Conservation (phyloP, 1,284 basidiomycete genomes). For the Peniophora sp. region DNA sequence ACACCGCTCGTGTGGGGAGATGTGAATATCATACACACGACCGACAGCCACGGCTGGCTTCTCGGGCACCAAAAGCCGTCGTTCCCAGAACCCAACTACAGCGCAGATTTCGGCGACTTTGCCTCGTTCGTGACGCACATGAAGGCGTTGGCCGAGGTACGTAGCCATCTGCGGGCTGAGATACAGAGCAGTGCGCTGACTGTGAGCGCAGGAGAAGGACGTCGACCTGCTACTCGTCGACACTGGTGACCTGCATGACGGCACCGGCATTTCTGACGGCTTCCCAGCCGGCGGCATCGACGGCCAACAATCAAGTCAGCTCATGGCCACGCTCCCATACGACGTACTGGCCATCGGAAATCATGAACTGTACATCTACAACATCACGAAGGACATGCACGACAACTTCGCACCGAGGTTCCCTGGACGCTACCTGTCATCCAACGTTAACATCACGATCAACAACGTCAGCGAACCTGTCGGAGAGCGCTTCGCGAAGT, state of each 20-base stretch:
- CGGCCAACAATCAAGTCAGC: conserved; percentile 63
- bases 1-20: conserved; percentile 69
- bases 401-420: conserved; percentile 68
- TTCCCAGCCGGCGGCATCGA: conserved; percentile 64
- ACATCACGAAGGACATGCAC: conserved; percentile 69
- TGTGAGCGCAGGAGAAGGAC: conserved; percentile 39
- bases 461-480: conserved; percentile 51
- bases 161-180: neutral
- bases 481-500: conserved; percentile 66
- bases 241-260: conserved; percentile 78
- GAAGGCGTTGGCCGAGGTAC: conserved; percentile 58
- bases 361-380: conserved; percentile 82
- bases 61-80: conserved; percentile 65
- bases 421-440: conserved; percentile 72
- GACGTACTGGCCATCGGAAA: conserved; percentile 86
- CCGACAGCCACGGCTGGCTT: conserved; percentile 78
- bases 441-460: conserved; percentile 80
- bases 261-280: conserved; percentile 70
- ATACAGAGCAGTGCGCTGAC: neutral
- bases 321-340: conserved; percentile 71
- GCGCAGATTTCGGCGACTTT: conserved; percentile 76
- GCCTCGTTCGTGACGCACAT: conserved; percentile 79
- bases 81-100: conserved; percentile 72
- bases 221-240: conserved; percentile 68
- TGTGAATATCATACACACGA: conserved; percentile 75